phyloP scores from a whole-genome alignment of 192 early-diverging fungal genomes.

The Chytriomyces sp. region DNA sequence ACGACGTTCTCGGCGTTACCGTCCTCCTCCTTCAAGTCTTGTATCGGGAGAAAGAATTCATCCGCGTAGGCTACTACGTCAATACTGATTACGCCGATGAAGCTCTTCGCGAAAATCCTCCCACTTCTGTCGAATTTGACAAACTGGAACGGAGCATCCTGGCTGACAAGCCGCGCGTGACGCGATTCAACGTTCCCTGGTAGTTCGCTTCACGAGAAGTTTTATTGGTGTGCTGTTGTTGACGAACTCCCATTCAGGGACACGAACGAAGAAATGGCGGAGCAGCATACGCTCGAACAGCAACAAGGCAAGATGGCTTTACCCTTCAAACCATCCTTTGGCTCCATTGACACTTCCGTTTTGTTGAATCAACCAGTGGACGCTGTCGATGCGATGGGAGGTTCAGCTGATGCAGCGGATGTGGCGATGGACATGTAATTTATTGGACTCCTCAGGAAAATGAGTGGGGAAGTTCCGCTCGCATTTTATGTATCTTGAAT shows the following conservation, averaged over 20 bases:
- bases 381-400: neutral
- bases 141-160: slow-evolving; percentile 85
- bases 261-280: neutral
- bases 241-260: neutral
- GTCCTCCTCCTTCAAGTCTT: slow-evolving; percentile 89
- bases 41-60: slow-evolving; percentile 90
- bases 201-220: neutral
- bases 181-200: slow-evolving; percentile 74
- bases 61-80: slow-evolving; percentile 97
- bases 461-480: too few relatives aligned
- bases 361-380: slow-evolving; percentile 17
- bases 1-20: slow-evolving; percentile 85
- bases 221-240: neutral
- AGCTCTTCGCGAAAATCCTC: slow-evolving; percentile 76
- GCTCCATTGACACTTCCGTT: slow-evolving; percentile 21
- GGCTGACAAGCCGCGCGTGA: slow-evolving; percentile 92
- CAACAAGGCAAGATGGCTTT: neutral
- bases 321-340: slow-evolving; percentile 28
- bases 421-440: too few relatives aligned
- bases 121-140: slow-evolving; percentile 67
- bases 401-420: too few relatives aligned
- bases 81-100: slow-evolving; percentile 94
- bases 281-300: slow-evolving; percentile 2
- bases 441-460: too few relatives aligned
- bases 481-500: too few relatives aligned